Evolutionary conservation across 75 land plant species (phyloP), one percentile per base, ranked within the genome.

Genomic region (Pinus tabuliformis): DNA sequence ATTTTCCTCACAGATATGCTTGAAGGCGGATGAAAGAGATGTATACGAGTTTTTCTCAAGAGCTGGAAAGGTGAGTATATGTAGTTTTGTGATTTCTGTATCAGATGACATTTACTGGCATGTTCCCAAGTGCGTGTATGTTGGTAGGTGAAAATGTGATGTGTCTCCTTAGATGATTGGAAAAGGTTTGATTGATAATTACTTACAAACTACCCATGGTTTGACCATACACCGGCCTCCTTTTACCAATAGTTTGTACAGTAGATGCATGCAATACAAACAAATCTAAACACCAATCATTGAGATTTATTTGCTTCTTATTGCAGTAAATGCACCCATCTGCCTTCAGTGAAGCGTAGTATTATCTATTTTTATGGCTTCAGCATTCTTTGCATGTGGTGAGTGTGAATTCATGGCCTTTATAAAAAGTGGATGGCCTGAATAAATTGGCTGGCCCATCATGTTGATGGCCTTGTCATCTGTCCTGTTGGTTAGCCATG

Each of bases 41-140:
- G 96, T 97, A 1, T 97, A 92, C 77, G 99, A 97, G 49, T 97
- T 97, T 79, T 97, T 97, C 78, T 92, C 98, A 59, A 84, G 86
- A 71, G 99, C 99, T 57, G 99, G 99, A 63, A 97, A 97, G 95
- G 99, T 97, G 56, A 73, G 91, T 75, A 13, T 62, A 24, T 52
- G 18, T 28, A 70, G 12, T 20, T 75, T 13, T 30, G 52, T 30
- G n/a, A 58, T 6, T 39, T 82, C 30, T 36, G 20, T 81, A 65
- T 33, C n/a, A 68, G 72, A 68, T 66, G 20, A 1, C 21, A 20
- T 39, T 39, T 18, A 3, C 52, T 42, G 16, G 52, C 14, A 11
- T 39, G 39, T 18, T 68, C 3, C 20, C 36, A 17, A 68, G 18
- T n/a, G 54, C 7, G 2, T 68, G 45, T 39, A 18, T 17, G n/a